Evolutionary conservation across 306 rosid species (phyloP), one percentile per base, ranked within the genome.

Genomic region (Begonia fuchsioides): DNA sequence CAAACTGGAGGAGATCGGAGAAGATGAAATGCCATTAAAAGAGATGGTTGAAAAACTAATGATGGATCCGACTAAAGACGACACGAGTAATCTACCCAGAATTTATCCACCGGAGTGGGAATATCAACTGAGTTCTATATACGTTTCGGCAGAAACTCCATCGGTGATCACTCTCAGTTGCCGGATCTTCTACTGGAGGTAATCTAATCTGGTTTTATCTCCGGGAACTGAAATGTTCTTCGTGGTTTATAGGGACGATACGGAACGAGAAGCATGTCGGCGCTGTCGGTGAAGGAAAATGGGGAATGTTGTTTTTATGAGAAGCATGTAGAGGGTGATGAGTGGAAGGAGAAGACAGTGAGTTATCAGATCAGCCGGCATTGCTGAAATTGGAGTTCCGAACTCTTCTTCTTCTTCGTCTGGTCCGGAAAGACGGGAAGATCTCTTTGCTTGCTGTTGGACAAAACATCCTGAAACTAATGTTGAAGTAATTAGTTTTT

Each of bases 191-290:
- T 20, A 20, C 3, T 6, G 5, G 32, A 20, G 5, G 32, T 19
- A 53, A 15, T 38, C 35, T 10, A 4, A 40, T 40, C 44, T 10
- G 44, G 43, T 26, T 13, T 3, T 11, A 32, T 5, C 52, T 32
- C 1, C 7, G 6, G n/a, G 51, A 59, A 17, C 18, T 26, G 26
- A 19, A 19, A 19, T 19, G 4, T 19, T 19, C 26, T 19, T 2
- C 4, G 32, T 20, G 44, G 13, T 59, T 49, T 19, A 18, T 62
- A 84, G 97, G 93, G 75, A 15, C 68, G 44, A 18, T 88, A 73
- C 68, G 97, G 97, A 56, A 88, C 97, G 53, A 64, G 90, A 75
- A 83, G 90, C 80, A 69, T 76, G 26, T 78, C 93, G 52, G 88
- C 80, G 19, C 20, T 83, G 54, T 60, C 60, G 43, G 80, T 72